These are phyloP conservation scores for Backusella sp. DNA, from an alignment of 192 early-diverging fungal genomes.

Conservation along the genomic window DNA sequence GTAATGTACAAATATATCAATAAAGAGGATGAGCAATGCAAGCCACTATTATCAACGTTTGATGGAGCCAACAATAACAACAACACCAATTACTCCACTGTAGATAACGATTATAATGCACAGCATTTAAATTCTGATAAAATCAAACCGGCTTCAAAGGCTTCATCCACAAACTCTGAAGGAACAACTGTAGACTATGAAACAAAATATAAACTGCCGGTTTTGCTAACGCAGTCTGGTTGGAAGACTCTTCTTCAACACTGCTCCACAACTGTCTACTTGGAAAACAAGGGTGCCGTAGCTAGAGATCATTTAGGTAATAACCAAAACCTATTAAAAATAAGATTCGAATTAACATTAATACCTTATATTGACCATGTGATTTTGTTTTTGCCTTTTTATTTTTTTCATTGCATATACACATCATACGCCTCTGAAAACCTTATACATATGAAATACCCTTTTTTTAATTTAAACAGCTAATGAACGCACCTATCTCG, in stretches of 20 bases:
- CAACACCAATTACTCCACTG: background rate
- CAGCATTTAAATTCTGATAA: background rate
- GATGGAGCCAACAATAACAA: background rate
- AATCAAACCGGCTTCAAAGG: background rate
- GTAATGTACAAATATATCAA: background rate
- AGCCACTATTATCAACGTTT: background rate
- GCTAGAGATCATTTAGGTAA: constrained; percentile 77
- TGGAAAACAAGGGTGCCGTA: constrained; percentile 76
- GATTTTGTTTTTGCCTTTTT: background rate
- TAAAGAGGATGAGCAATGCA: background rate
- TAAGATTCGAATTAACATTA: background rate
- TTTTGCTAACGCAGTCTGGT: background rate
- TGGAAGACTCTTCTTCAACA: background rate
- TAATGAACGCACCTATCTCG: constrained; percentile 78
- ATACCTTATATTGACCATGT: background rate
- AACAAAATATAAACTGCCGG: background rate
- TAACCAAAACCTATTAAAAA: constrained; percentile 3
- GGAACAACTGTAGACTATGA: background rate
- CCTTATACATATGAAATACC: background rate
- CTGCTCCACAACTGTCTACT: constrained; percentile 29
- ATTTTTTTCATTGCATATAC: background rate
- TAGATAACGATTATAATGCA: background rate
- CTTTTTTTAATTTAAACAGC: constrained; percentile 36
- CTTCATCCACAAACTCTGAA: background rate
- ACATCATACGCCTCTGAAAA: constrained; percentile 5